phyloP scores from a whole-genome alignment of 2,329 filamentous ascomycete genomes.

The Paraphoma chrysanthemicola region DNA sequence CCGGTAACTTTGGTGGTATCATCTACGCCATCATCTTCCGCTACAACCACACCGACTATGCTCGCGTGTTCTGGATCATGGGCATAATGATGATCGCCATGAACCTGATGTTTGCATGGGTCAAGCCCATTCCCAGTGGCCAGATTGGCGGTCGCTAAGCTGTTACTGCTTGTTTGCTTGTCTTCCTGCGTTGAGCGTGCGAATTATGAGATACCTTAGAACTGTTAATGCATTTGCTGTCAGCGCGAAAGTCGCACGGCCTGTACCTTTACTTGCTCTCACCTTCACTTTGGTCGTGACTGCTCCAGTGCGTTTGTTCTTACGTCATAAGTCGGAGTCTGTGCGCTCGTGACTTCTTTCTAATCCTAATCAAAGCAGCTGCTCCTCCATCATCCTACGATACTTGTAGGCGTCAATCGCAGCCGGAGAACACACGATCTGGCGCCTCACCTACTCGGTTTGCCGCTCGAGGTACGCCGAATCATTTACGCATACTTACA shows the following conservation, averaged over 20 bases:
- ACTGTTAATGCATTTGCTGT: not conserved
- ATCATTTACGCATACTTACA: not conserved
- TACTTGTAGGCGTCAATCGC: not conserved
- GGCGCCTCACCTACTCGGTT: not conserved
- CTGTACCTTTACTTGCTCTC: not conserved
- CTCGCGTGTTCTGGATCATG: slow-evolving; percentile 79
- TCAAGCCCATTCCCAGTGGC: slow-evolving; percentile 63
- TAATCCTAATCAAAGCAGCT: not conserved
- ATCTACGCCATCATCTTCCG: slow-evolving; percentile 85
- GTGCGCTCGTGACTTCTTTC: not conserved
- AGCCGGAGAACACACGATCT: not conserved
- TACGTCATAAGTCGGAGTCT: not conserved
- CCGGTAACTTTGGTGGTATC: slow-evolving; percentile 85
- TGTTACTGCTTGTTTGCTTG: not conserved
- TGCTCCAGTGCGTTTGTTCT: not conserved
- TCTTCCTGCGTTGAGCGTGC: not conserved
- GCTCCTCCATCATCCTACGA: not conserved
- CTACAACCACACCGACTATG: slow-evolving; percentile 73
- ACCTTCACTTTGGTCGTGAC: not conserved
- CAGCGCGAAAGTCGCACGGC: not conserved
- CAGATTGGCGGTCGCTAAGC: slow-evolving; percentile 56
- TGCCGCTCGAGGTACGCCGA: not conserved
- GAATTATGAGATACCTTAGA: slow-evolving; percentile 4
- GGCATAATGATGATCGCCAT: slow-evolving; percentile 76
- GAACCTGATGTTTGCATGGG: slow-evolving; percentile 71